These are phyloP conservation scores for Theileria parva DNA, from an alignment of 169 alveolate genomes.

Conservation along the genomic window DNA sequence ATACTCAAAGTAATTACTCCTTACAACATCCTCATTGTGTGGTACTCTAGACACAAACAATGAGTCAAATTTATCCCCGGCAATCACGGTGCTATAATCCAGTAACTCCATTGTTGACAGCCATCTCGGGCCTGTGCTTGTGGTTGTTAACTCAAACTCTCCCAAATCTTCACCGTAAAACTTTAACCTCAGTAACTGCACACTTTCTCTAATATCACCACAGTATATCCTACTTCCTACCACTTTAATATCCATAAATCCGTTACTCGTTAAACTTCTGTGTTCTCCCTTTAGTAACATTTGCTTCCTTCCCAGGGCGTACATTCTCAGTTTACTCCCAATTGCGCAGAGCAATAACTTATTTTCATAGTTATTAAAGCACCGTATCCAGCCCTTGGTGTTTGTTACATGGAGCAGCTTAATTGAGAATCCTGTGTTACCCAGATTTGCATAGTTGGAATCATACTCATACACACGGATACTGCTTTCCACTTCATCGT, in stretches of 20 bases:
- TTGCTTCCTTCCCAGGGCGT: conserved; percentile 96
- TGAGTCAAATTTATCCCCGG: conserved; percentile 77
- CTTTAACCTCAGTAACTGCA: conserved; percentile 84
- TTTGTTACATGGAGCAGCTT: conserved; percentile 87
- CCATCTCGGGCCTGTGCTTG: conserved; percentile 94
- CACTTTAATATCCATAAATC: conserved; percentile 79
- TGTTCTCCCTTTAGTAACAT: conserved; percentile 95
- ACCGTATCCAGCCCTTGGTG: conserved; percentile 88
- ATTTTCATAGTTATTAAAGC: conserved; percentile 90
- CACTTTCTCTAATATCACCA: conserved; percentile 91
- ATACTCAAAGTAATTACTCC: conserved; percentile 88
- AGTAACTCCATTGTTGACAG: conserved; percentile 89
- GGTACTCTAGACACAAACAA: conserved; percentile 53
- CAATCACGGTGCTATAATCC: conserved; percentile 93
- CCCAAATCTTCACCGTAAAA: conserved; percentile 77
- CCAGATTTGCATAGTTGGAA: conserved; percentile 43
- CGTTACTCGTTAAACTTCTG: conserved; percentile 71
- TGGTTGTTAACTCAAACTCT: conserved; percentile 80
- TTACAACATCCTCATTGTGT: conserved; percentile 44
- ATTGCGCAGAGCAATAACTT: conserved; percentile 89
- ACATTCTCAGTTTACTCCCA: conserved; percentile 90
- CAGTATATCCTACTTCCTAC: conserved; percentile 90
- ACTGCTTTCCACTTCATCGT: conserved; percentile 46
- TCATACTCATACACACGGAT: conserved; percentile 73
- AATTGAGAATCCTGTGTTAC: conserved; percentile 28